phyloP scores from a whole-genome alignment of 192 early-diverging fungal species.

The Phycomyces nitens region DNA sequence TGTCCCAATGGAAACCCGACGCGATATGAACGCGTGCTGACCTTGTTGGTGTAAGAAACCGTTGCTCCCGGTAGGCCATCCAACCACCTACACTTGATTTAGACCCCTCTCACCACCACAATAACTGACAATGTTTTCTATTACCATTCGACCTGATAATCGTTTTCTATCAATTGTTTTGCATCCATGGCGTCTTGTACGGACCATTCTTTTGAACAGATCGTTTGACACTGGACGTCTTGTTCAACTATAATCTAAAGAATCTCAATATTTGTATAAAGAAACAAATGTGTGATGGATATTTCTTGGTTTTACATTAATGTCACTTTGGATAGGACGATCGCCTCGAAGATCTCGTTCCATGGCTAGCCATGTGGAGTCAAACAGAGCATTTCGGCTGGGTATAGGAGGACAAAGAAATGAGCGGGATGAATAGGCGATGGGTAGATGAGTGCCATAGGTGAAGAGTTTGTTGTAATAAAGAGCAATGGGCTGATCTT shows the following conservation, averaged over 20 bases:
- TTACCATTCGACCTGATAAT: conserved; percentile 38
- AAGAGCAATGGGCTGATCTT: conserved; percentile 55
- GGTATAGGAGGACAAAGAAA: conserved; percentile 55
- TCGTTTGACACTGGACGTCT: conserved; percentile 12
- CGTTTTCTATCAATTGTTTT: conserved; percentile 25
- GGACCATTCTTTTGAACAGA: conserved; percentile 22
- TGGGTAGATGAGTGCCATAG: conserved; percentile 59
- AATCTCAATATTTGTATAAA: neutral
- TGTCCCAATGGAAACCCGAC: conserved; percentile 31
- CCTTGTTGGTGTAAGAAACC: conserved; percentile 34
- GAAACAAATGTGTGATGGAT: neutral
- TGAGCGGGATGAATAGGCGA: conserved; percentile 60
- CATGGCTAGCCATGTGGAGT: conserved; percentile 40
- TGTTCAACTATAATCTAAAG: conserved; percentile 16
- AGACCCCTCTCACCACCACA: no score
- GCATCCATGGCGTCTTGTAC: conserved; percentile 29
- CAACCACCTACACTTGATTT: conserved; percentile 16
- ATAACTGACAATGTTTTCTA: no score
- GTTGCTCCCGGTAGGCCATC: conserved; percentile 31
- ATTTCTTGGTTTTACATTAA: conserved; percentile 18
- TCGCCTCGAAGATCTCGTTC: conserved; percentile 73
- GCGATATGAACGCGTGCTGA: conserved; percentile 22
- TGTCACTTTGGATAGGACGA: conserved; percentile 46
- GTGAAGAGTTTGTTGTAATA: conserved; percentile 70
- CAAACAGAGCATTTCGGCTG: neutral